These are phyloP conservation scores for Babesia caballi DNA, from an alignment of 169 alveolate species.

Conservation along the genomic window DNA sequence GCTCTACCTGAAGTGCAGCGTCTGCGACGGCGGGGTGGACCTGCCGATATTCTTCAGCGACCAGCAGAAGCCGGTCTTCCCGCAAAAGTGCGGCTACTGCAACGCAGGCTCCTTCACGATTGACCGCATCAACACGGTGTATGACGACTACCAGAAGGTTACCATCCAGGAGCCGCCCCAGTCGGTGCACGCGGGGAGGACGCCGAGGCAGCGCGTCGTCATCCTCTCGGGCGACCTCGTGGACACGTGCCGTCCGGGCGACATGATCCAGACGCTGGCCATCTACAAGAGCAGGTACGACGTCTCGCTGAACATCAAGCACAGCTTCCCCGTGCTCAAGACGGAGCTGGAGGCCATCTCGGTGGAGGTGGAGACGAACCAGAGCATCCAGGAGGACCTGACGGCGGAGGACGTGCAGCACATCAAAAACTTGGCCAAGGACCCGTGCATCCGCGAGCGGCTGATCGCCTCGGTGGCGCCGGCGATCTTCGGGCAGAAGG, in stretches of 20 bases:
- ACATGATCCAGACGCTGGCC: conserved; percentile 96
- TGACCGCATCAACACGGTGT: conserved; percentile 89
- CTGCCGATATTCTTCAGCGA: conserved; percentile 78
- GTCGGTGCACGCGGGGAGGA: conserved; percentile 98
- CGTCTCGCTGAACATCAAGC: conserved; percentile 90
- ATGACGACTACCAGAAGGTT: conserved; percentile 94
- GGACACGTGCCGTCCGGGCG: conserved; percentile 99
- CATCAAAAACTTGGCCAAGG: conserved; percentile 86
- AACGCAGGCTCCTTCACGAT: conserved; percentile 87
- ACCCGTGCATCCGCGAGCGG: conserved; percentile 91
- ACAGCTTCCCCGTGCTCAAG: conserved; percentile 95
- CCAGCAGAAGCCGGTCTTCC: conserved; percentile 72
- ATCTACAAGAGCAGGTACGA: conserved; percentile 92
- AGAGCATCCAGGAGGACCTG: conserved; percentile 84
- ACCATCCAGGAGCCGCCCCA: conserved; percentile 97
- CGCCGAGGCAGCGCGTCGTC: conserved; percentile 97
- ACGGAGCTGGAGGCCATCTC: conserved; percentile 95
- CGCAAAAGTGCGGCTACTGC: conserved; percentile 90
- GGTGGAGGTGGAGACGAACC: conserved; percentile 86
- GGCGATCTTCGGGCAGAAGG: conserved; percentile 95
- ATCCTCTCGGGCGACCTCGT: conserved; percentile 95
- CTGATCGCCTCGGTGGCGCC: conserved; percentile 97
- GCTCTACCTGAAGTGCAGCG: conserved; percentile 84
- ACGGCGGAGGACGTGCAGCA: conserved; percentile 91
- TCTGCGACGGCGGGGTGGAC: conserved; percentile 79